These are phyloP conservation scores for Tolypocladium tropicale DNA, from an alignment of 2,329 filamentous ascomycete species.

Conservation along the genomic window DNA sequence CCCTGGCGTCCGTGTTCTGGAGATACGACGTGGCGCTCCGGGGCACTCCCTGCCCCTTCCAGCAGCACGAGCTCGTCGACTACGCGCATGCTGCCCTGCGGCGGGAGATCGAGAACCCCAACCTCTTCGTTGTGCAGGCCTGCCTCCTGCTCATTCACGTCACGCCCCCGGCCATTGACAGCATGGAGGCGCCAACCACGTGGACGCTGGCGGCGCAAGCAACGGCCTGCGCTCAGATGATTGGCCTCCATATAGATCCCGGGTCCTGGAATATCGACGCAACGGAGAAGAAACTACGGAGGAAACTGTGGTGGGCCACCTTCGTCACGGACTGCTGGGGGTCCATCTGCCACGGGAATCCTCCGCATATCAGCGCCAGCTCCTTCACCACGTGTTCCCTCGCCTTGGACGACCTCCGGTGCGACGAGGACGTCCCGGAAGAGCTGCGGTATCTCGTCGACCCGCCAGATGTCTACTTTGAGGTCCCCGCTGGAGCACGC, in stretches of 20 bases:
- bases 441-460: slow-evolving; percentile 25
- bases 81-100: slow-evolving; percentile 31
- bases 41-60: slow-evolving; percentile 20
- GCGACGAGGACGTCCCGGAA: slow-evolving; percentile 29
- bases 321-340: slow-evolving; percentile 34
- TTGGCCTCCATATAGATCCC: slow-evolving; percentile 34
- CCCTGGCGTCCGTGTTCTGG: slow-evolving; percentile 32
- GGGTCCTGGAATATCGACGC: slow-evolving; percentile 27
- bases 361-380: slow-evolving; percentile 28
- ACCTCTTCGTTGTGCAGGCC: slow-evolving; percentile 35
- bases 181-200: slow-evolving; percentile 33
- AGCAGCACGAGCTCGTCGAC: slow-evolving; percentile 30
- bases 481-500: slow-evolving; percentile 23
- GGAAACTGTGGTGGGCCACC: slow-evolving; percentile 35
- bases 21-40: slow-evolving; percentile 19
- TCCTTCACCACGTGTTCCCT: slow-evolving; percentile 29
- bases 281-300: slow-evolving; percentile 32
- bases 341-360: slow-evolving; percentile 34
- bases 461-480: slow-evolving; percentile 17
- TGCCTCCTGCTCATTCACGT: slow-evolving; percentile 34
- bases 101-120: slow-evolving; percentile 35
- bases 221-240: slow-evolving; percentile 32
- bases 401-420: slow-evolving; percentile 29
- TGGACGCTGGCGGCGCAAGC: slow-evolving; percentile 33
- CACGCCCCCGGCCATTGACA: slow-evolving; percentile 31